A percentile compares a stretch with the other conserved stretches of the same genome.
phyloP scores from a whole-genome alignment of 108 stramenopile genomes.

The Aurantiochytrium sp. region DNA sequence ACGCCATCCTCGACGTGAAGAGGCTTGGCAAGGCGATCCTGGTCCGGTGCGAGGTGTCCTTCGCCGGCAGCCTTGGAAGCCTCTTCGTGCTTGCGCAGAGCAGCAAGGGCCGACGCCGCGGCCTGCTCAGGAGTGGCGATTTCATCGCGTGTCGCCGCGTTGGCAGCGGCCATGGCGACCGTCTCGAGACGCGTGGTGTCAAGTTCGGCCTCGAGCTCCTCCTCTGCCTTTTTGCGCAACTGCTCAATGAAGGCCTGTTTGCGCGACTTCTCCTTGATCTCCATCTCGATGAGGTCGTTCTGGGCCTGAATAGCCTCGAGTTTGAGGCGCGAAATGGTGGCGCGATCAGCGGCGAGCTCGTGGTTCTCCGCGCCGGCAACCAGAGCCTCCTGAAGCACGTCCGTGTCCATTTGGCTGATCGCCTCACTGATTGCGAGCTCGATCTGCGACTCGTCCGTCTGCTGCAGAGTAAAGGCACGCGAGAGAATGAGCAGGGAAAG shows the following conservation, averaged over 20 bases:
- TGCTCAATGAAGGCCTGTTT: conserved; percentile 30
- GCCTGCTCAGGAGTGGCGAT: not conserved
- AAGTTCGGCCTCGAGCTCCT: conserved; percentile 10
- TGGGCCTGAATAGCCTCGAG: conserved; percentile 44
- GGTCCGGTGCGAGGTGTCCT: not conserved
- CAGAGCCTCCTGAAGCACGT: not conserved
- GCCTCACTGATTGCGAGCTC: not conserved
- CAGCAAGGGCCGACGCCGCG: not conserved
- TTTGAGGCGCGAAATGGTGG: conserved; percentile 24
- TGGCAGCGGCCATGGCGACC: not conserved
- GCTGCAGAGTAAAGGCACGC: conserved; percentile 80
- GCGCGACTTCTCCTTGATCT: conserved; percentile 35
- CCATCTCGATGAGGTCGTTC: conserved; percentile 53
- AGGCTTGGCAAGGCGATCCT: not conserved
- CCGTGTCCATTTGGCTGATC: not conserved
- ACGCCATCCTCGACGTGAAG: not conserved
- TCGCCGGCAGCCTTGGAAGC: not conserved
- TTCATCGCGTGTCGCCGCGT: not conserved
- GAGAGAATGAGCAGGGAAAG: conserved; percentile 91
- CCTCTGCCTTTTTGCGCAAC: not conserved
- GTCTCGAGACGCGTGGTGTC: not conserved
- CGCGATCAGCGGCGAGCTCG: not conserved
- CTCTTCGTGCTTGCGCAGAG: not conserved
- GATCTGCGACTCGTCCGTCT: not conserved
- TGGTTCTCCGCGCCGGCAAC: not conserved